Percentiles rank a stretch among this genome's conserved stretches.
phyloP scores from a whole-genome alignment of 345 rosid genomes.

The Aquilaria yunnanensis region DNA sequence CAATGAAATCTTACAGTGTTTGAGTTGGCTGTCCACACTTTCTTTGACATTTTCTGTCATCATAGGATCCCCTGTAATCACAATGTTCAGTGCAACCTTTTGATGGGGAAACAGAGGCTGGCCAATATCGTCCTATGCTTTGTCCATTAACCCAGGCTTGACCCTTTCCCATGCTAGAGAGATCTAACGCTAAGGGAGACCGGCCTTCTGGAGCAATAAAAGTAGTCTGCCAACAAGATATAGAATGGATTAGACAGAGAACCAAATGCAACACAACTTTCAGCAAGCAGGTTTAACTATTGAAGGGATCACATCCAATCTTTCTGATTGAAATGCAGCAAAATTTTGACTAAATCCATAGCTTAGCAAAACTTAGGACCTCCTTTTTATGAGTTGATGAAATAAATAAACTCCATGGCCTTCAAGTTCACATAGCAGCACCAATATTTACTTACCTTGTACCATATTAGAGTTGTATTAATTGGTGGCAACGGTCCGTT shows the following conservation, averaged over 20 bases:
- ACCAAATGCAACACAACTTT: too few relatives aligned
- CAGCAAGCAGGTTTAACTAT: too few relatives aligned
- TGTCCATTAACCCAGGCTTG: slow-evolving; percentile 66
- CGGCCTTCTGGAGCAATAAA: slow-evolving; percentile 41
- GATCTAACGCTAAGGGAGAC: slow-evolving; percentile 48
- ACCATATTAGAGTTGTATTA: slow-evolving; percentile 54
- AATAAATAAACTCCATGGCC: too few relatives aligned
- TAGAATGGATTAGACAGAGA: neutral
- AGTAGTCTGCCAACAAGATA: slow-evolving; percentile 19
- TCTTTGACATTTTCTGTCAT: slow-evolving; percentile 39
- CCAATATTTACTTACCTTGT: slow-evolving; percentile 32
- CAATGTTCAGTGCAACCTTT: slow-evolving; percentile 40
- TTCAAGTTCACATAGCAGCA: neutral
- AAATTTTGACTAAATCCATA: too few relatives aligned
- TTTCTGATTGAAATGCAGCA: too few relatives aligned
- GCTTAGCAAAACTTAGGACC: too few relatives aligned
- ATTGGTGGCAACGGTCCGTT: slow-evolving; percentile 29
- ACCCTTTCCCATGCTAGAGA: slow-evolving; percentile 63
- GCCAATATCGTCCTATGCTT: slow-evolving; percentile 58
- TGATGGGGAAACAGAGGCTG: slow-evolving; percentile 40
- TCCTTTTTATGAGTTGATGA: too few relatives aligned
- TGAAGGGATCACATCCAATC: too few relatives aligned
- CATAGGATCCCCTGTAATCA: slow-evolving; percentile 51
- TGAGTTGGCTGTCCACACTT: slow-evolving; percentile 61
- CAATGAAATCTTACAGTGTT: slow-evolving; percentile 33